Percentiles rank a stretch among this genome's conserved stretches.
phyloP scores from a whole-genome alignment of 345 rosid genomes.

The Trapa bicornis region DNA sequence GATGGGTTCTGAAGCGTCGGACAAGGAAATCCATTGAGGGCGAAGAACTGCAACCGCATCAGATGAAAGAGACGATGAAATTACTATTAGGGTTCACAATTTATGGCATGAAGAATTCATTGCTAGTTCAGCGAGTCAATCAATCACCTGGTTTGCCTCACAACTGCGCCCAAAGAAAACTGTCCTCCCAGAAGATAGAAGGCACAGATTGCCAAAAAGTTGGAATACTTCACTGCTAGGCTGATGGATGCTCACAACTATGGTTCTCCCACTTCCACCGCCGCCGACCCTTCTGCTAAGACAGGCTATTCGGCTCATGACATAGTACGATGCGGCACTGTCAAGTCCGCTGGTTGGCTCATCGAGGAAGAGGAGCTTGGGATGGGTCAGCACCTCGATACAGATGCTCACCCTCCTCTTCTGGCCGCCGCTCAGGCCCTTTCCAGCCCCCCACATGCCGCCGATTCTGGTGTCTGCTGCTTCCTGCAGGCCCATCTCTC shows the following conservation, averaged over 20 bases:
- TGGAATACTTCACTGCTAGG: conserved; percentile 5
- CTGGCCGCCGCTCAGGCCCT: conserved; percentile 4
- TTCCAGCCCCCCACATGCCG: not conserved
- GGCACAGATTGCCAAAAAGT: conserved; percentile 3
- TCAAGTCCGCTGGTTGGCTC: conserved; percentile 6
- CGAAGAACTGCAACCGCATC: conserved; percentile 2
- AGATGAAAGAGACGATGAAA: too few relatives aligned
- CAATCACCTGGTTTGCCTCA: not conserved
- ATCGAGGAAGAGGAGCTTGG: not conserved
- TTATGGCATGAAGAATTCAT: too few relatives aligned
- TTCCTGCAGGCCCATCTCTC: conserved; percentile 5
- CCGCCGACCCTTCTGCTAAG: not conserved
- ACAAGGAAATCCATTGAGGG: conserved; percentile 6
- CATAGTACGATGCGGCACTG: conserved; percentile 4
- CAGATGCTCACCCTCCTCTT: conserved; percentile 6
- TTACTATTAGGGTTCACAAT: not conserved
- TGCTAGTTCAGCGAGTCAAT: too few relatives aligned
- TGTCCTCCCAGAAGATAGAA: conserved; percentile 4
- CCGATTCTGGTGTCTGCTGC: conserved; percentile 3
- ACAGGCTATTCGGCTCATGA: conserved; percentile 1
- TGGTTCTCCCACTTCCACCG: conserved; percentile 2
- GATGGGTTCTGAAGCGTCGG: conserved; percentile 7
- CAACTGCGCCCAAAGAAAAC: conserved; percentile 2
- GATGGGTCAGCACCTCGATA: conserved; percentile 2
- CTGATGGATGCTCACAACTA: conserved; percentile 7